A percentile compares a stretch with the other conserved stretches of the same genome.
Conservation (phyloP, 768 basidiomycete genomes). For the Suillus fuscotomentosus region DNA sequence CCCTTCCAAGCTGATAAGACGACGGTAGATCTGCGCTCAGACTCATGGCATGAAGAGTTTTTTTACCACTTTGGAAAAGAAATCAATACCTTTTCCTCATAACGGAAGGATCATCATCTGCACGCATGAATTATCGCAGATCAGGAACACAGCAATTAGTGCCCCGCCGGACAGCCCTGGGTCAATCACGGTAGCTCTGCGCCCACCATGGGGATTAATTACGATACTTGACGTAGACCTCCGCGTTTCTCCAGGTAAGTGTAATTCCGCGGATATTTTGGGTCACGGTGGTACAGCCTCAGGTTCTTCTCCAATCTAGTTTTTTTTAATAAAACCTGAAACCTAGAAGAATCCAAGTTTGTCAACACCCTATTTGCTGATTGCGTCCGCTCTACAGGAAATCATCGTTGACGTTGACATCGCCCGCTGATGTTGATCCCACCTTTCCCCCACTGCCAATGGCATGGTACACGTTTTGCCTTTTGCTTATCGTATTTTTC, state of each 20-base stretch:
- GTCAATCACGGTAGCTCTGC: not conserved
- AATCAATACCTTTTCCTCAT: not conserved
- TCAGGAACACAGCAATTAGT: not conserved
- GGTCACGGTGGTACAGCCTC: not conserved
- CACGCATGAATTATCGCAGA: not conserved
- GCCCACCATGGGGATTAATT: not conserved
- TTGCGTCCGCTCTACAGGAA: not conserved
- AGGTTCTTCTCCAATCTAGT: not conserved
- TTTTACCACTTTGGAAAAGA: not conserved
- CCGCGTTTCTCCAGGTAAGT: not conserved
- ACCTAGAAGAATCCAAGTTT: not conserved
- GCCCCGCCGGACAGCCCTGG: not conserved
- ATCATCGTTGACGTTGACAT: not conserved
- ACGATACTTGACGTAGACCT: not conserved
- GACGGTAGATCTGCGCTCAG: not conserved
- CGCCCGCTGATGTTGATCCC: not conserved
- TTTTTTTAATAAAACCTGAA: not conserved
- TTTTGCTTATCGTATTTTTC: not conserved
- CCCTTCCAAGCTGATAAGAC: not conserved
- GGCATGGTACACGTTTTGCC: not conserved
- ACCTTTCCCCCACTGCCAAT: not conserved
- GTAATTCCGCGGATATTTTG: not conserved
- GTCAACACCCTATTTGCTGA: not conserved
- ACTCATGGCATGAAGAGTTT: not conserved
- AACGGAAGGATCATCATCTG: not conserved